Evolutionary conservation across 2,329 filamentous ascomycete genomes (phyloP), one percentile per base, ranked within the genome.

Genomic region (Madurella mycetomatis): DNA sequence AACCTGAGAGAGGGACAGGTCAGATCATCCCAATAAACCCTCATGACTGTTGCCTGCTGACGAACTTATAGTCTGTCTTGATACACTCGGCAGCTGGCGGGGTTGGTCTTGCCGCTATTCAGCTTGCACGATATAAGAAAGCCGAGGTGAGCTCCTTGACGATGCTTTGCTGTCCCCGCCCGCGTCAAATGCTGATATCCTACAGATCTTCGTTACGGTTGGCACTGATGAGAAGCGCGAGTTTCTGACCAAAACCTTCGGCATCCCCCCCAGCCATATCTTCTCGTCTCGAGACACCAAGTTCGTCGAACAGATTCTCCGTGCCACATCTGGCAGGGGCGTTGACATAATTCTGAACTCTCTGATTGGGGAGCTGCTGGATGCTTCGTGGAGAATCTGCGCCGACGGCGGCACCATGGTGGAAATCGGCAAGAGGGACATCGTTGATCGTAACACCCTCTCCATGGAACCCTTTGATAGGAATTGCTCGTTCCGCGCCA

Each of bases 341-440:
- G 66, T 67, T 25, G 66, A 70, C 34, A 42, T 67, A 4, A 56
- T 68, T 2, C 49, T 70, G 5, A 69, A 67, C 57, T 65, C 60
- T 1, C 53, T 67, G 4, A 47, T 59, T 1, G 64, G 66, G 9
- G 65, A 69, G 12, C 32, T 65, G 5, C 49, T 71, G 0, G 58
- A 61, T 8, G 62, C 60, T 4, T 66, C 68, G 1, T 72, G 65
- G 64, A 47, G 64, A 9, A 64, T 66, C 47, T 47, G 69, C 1
- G 67, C 70, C 4, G 56, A 63, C 16, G 62, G 62, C 41, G 70
- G 70, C 2, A 57, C 57, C 9, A 66, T 72, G 43, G 47, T 72
- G 1, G 70, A 72, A 42, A 63, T 60, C 13, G 58, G 60, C 1
- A 60, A 60, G 16, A 41, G 40, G 1, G 61, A 65, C 32, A 58